A percentile compares a stretch with the other conserved stretches of the same genome.
Evolutionary conservation across 1,284 basidiomycete species (phyloP).

Genomic region (Sanguinoderma infundibulare): DNA sequence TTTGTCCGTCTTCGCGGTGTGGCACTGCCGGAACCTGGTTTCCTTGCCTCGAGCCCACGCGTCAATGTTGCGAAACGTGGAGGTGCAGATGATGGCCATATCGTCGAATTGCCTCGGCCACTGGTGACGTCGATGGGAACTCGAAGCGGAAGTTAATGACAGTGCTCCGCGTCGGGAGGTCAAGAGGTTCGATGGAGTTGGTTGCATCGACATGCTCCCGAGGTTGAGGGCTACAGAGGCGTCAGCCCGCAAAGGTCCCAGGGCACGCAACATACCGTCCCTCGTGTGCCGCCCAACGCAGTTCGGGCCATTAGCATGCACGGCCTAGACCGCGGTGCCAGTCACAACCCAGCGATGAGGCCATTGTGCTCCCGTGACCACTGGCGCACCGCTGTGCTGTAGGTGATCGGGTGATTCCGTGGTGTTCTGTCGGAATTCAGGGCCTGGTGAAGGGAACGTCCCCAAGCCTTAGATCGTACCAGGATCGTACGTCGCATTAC

Average conservation of each 20-base stretch:
- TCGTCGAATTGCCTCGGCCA: background rate
- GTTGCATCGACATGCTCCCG: background rate
- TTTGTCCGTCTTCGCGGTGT: conserved; percentile 1
- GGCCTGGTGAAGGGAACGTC: conserved; percentile 8
- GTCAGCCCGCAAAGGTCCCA: conserved; percentile 1
- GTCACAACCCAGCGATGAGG: conserved; percentile 7
- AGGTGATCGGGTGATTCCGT: conserved; percentile 4
- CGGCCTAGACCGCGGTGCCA: conserved; percentile 1
- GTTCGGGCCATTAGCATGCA: background rate
- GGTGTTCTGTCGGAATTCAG: background rate
- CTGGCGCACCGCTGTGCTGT: background rate
- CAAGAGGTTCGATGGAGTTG: background rate
- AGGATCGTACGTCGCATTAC: no score
- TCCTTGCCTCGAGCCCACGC: background rate
- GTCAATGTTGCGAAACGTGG: background rate
- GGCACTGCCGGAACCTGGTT: conserved; percentile 13
- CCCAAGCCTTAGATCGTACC: conserved; percentile 7
- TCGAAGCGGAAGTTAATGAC: background rate
- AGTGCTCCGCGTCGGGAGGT: background rate
- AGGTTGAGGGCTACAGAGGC: background rate
- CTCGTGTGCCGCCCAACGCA: conserved; percentile 1
- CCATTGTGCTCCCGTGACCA: conserved; percentile 17
- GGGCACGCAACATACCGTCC: conserved; percentile 2
- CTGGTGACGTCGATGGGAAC: background rate
- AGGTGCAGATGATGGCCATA: background rate